Conservation (phyloP, 371 early-diverging fungal genomes). For the Apophysomyces ossiformis region DNA sequence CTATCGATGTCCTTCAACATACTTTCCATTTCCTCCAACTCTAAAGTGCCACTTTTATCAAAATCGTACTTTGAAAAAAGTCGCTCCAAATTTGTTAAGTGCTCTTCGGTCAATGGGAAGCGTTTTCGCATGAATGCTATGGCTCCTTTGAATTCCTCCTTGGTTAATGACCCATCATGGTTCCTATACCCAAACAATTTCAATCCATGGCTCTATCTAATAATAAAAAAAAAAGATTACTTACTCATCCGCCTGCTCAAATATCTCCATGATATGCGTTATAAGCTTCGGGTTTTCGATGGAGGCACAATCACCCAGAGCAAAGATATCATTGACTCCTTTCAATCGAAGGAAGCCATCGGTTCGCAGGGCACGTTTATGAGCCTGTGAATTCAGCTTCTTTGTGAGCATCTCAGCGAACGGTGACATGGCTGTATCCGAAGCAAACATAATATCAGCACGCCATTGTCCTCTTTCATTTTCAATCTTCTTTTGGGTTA, state of each 20-base stretch:
- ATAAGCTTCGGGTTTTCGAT: conserved; percentile 74
- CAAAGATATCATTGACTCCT: conserved; percentile 72
- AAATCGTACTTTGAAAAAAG: conserved; percentile 66
- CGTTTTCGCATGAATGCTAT: conserved; percentile 42
- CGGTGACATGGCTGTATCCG: conserved; percentile 60
- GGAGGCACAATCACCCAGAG: conserved; percentile 89
- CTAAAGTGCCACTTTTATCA: conserved; percentile 62
- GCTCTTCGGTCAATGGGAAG: conserved; percentile 61
- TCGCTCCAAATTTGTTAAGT: conserved; percentile 50
- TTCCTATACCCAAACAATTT: conserved; percentile 26
- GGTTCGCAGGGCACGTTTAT: conserved; percentile 71
- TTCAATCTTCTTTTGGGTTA: not conserved
- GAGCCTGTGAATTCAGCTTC: conserved; percentile 56
- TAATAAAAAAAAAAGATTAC: not conserved
- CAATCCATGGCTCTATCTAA: too few species aligned
- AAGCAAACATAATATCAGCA: not conserved
- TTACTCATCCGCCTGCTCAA: conserved; percentile 57
- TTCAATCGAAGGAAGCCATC: conserved; percentile 75
- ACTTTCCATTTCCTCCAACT: conserved; percentile 61
- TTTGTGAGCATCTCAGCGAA: conserved; percentile 61
- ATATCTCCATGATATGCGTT: conserved; percentile 55
- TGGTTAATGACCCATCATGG: conserved; percentile 52
- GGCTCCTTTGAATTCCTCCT: conserved; percentile 51
- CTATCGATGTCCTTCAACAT: conserved; percentile 68
- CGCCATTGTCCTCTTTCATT: conserved; percentile 13